Evolutionary conservation across 768 basidiomycete species (phyloP), one percentile per base, ranked within the genome.

Genomic region (Lactifluus piperatus): DNA sequence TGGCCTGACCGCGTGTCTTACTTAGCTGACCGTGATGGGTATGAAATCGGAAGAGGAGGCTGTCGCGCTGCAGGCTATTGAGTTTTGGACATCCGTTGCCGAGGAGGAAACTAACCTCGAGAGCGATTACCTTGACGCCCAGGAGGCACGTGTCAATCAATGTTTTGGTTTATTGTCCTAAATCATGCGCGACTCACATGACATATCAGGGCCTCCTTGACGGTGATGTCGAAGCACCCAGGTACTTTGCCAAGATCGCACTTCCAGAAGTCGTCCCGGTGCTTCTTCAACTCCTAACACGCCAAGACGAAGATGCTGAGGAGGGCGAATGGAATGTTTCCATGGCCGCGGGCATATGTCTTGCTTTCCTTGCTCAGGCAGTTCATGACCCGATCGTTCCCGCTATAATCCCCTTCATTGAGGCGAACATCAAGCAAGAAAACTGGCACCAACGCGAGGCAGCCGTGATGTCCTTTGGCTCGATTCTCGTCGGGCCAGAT

Each of bases 41-140:
- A 99, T 99, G 97, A 93, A 93, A 71, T 86, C 94, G 66, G 72
- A 75, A 7, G 94, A 98, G 64, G 94, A 97, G 66, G 77, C 84
- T 7, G 94, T 99, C 37, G 92, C 94, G 0, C 73, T 97, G 29
- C 97, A 99, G 71, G 97, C 97, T 24, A 87, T 99, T 53, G 97
- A 99, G 69, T 99, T 99, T 73, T 99, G 97, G 97, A 94, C 94
- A 5, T 97, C 95, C 8, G 95, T 98, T 1, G 97, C 94, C 68
- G 95, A 99, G 70, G 92, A 97, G 71, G 97, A 99, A 71, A 85
- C 93, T 24, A 94, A 97, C 57, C 77, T 97, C 49, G 85, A 88
- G 44, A 59, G 57, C 7, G 64, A 65, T 60, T 65, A 59, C 20
- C 80, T 92, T 65, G 94, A 97, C 69, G 90, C 90, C 2, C 86